Evolutionary conservation across 2,329 filamentous ascomycete genomes (phyloP), one percentile per base, ranked within the genome.

Genomic region (Fonsecaea multimorphosa): DNA sequence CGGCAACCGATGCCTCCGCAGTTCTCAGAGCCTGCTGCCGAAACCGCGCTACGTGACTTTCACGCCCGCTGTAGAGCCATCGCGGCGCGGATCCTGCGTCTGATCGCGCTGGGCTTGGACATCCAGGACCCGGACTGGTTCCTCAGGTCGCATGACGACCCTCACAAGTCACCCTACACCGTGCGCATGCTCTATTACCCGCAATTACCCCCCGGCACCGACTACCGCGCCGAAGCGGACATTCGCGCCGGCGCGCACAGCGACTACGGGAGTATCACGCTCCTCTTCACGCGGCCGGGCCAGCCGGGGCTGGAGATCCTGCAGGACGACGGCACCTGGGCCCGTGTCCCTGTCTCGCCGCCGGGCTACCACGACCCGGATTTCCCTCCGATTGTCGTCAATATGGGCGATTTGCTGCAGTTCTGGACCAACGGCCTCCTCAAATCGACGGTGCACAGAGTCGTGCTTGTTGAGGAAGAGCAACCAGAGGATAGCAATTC

Each of bases 351-450:
- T 3, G 89, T 93, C 0, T 81, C 80, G 14, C 90, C 91, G 0
- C 80, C 83, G 0, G 84, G 84, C 0, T 72, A 70, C 54, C 64
- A 66, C 51, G 58, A 54, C 34, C 44, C n/a, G 44, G 80, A 81
- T 7, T 84, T 81, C 44, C 89, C 87, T 16, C 93, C 90, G 1
- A 91, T 87, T 16, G 75, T 89, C 3, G 84, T 89, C 12, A 90
- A 89, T 68, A 89, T 91, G 16, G 89, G 88, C 0, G 89, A 91
- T 74, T 71, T 91, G 36, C 78, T 91, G 14, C 90, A 87, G 38
- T 95, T 96, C 77, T 98, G 94, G 94, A 98, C 95, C 0, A 89
- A 90, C 69, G 93, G 93, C 0, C 78, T 97, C 55, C 84, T 98
- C 68, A 90, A 92, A 72, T 93, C 89, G 71, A 97, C 94, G 0